phyloP scores from a whole-genome alignment of 495 filamentous ascomycete species.

The Astrothelium macrocarpum region DNA sequence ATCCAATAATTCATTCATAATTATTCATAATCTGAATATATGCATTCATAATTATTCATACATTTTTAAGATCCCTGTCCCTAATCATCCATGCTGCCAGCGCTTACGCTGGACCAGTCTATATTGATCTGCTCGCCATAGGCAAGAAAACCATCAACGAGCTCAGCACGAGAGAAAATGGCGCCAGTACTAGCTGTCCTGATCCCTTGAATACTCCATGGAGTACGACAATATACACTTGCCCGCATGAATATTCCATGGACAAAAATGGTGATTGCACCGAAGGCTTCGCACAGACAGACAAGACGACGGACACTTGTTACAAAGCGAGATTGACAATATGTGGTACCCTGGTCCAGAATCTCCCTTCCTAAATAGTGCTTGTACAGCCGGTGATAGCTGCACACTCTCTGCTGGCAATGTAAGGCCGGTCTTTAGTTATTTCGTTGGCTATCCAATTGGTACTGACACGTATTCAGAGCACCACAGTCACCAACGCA shows the following conservation, averaged over 20 bases:
- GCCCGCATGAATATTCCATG: neutral
- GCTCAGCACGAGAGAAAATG: neutral
- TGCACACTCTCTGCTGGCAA: neutral
- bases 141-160: neutral
- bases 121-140: neutral
- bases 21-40: too few relatives aligned
- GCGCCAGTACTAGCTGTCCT: neutral
- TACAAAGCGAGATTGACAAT: neutral
- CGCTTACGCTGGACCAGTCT: neutral
- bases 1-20: too few relatives aligned
- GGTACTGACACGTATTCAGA: neutral
- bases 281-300: neutral
- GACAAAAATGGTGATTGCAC: neutral
- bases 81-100: too few relatives aligned
- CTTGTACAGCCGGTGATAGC: slow-evolving; percentile 1
- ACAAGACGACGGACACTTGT: slow-evolving; percentile 3
- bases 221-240: neutral
- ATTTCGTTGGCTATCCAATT: neutral
- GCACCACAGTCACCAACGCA: neutral
- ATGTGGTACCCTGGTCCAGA: neutral
- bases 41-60: too few relatives aligned
- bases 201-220: neutral
- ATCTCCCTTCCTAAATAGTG: slow-evolving; percentile 1
- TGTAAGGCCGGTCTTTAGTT: neutral
- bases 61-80: too few relatives aligned